These are phyloP conservation scores for Penicillium ochrochloron DNA, from an alignment of 495 filamentous ascomycete genomes.

Conservation along the genomic window DNA sequence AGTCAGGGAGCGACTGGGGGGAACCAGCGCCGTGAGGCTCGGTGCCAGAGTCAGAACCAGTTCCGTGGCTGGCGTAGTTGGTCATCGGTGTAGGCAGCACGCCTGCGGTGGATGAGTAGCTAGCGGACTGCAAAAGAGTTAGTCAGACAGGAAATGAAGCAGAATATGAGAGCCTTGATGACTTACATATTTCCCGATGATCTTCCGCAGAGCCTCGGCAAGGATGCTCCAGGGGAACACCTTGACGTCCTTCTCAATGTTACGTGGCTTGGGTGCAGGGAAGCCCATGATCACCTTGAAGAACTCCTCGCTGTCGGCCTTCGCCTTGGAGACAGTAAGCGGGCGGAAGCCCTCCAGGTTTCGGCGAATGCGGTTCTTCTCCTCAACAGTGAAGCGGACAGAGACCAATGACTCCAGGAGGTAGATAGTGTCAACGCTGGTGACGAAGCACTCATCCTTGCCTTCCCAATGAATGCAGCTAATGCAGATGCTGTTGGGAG, in stretches of 20 bases:
- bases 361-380: conserved; percentile 95
- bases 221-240: conserved; percentile 95
- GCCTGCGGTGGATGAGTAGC: conserved; percentile 56
- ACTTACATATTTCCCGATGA: conserved; percentile 96
- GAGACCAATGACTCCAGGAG: conserved; percentile 87
- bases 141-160: background rate
- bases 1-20: conserved; percentile 51
- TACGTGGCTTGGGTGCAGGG: conserved; percentile 88
- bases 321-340: conserved; percentile 87
- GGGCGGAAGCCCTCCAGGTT: conserved; percentile 94
- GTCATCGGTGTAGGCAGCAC: conserved; percentile 46
- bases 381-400: conserved; percentile 85
- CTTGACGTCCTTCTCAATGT: conserved; percentile 99
- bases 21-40: conserved; percentile 47
- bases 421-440: conserved; percentile 94
- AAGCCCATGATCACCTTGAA: conserved; percentile 99
- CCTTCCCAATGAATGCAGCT: conserved; percentile 95
- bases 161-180: background rate
- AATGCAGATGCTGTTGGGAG: conserved; percentile 77
- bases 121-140: conserved; percentile 48
- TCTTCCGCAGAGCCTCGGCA: conserved; percentile 84
- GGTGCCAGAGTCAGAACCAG: conserved; percentile 48
- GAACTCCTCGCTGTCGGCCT: conserved; percentile 89
- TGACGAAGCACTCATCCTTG: conserved; percentile 86
- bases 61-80: conserved; percentile 44